Percentiles rank a stretch among this genome's conserved stretches.
phyloP scores from a whole-genome alignment of 257 asterid genomes.

The Ocimum tenuiflorum region DNA sequence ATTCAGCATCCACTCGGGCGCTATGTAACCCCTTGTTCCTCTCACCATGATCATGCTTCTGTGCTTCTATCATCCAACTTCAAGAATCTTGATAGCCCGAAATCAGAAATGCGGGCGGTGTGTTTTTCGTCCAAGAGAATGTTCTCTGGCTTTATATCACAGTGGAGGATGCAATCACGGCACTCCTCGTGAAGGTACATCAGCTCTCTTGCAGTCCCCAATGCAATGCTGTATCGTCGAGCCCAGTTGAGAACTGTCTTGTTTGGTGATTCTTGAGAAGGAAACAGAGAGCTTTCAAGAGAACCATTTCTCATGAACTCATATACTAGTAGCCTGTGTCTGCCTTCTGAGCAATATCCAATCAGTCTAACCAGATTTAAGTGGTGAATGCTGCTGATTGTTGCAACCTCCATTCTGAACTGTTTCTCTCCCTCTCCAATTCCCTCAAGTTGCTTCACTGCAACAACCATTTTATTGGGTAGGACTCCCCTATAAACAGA shows the following conservation, averaged over 20 bases:
- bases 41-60: constrained; percentile 25
- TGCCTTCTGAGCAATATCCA: constrained; percentile 35
- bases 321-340: constrained; percentile 35
- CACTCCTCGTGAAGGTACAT: constrained; percentile 45
- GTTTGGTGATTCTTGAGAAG: neutral
- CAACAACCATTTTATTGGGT: constrained; percentile 25
- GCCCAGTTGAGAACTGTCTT: constrained; percentile 28
- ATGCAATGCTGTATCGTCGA: constrained; percentile 26
- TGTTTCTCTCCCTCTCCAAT: constrained; percentile 36
- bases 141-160: constrained; percentile 45
- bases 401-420: constrained; percentile 41
- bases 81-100: constrained; percentile 41
- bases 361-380: constrained; percentile 36
- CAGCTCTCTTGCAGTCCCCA: constrained; percentile 36
- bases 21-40: constrained; percentile 47
- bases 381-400: constrained; percentile 44
- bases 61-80: constrained; percentile 21
- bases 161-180: constrained; percentile 32
- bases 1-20: constrained; percentile 37
- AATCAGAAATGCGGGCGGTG: constrained; percentile 36
- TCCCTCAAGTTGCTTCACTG: constrained; percentile 40
- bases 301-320: constrained; percentile 47
- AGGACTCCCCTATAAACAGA: constrained; percentile 31
- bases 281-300: constrained; percentile 24
- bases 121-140: constrained; percentile 36